Evolutionary conservation across 192 early-diverging fungal genomes (phyloP).

Genomic region (Backusella circina): DNA sequence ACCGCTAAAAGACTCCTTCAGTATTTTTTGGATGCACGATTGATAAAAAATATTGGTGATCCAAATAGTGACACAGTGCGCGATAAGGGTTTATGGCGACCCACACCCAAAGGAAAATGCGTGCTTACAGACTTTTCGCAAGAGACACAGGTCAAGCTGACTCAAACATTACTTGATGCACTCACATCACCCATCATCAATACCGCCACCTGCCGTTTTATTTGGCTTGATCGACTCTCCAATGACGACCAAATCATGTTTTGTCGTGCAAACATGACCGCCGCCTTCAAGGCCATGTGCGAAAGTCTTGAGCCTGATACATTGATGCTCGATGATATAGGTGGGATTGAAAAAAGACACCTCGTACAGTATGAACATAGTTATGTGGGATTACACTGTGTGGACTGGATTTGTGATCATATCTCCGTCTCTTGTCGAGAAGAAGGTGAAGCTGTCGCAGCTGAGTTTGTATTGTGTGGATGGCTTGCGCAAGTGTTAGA

Average conservation of each 20-base stretch:
- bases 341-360: neutral
- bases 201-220: neutral
- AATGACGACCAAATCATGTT: conserved; percentile 42
- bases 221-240: conserved; percentile 17
- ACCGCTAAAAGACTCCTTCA: conserved; percentile 44
- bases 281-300: conserved; percentile 40
- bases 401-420: conserved; percentile 46
- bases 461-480: conserved; percentile 41
- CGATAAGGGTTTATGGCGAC: conserved; percentile 36
- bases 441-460: conserved; percentile 41
- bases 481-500: conserved; percentile 35
- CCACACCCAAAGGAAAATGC: conserved; percentile 45
- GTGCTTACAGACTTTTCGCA: conserved; percentile 21
- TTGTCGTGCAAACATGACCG: conserved; percentile 28
- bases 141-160: conserved; percentile 15
- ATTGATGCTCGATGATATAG: conserved; percentile 6
- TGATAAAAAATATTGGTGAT: conserved; percentile 40
- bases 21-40: conserved; percentile 47
- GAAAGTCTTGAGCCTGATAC: conserved; percentile 31
- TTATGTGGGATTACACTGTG: neutral
- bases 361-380: neutral
- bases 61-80: conserved; percentile 37
- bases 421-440: conserved; percentile 41
- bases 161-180: conserved; percentile 8
- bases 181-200: neutral